Percentiles rank a stretch among this genome's conserved stretches.
phyloP scores from a whole-genome alignment of 345 rosid species.

The Aegle marmelos region DNA sequence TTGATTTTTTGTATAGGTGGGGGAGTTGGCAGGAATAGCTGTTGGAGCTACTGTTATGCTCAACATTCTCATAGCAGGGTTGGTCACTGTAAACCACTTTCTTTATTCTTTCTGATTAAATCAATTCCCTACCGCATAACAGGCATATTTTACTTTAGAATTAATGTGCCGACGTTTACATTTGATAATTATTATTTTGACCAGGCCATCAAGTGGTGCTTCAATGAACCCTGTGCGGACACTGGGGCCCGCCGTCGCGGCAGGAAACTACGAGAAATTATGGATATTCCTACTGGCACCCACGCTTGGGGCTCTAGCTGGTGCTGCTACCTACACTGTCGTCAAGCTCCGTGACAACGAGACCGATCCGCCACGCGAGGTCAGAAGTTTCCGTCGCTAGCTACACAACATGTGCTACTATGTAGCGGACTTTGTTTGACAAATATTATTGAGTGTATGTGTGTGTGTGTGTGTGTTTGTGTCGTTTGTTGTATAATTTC shows the following conservation, averaged over 20 bases:
- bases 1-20: slow-evolving; percentile 49
- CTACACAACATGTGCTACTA: too few relatives aligned
- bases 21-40: slow-evolving; percentile 95
- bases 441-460: not conserved
- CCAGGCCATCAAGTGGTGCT: slow-evolving; percentile 85
- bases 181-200: not conserved
- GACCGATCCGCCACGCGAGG: slow-evolving; percentile 60
- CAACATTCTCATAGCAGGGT: slow-evolving; percentile 93
- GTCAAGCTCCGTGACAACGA: slow-evolving; percentile 75
- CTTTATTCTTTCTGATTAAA: too few relatives aligned
- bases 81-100: not conserved
- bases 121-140: too few relatives aligned
- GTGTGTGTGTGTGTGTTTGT: not conserved
- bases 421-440: not conserved
- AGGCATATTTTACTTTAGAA: too few relatives aligned
- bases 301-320: slow-evolving; percentile 76
- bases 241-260: slow-evolving; percentile 90
- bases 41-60: slow-evolving; percentile 98
- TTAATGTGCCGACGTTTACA: not conserved
- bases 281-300: slow-evolving; percentile 92
- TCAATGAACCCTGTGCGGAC: slow-evolving; percentile 86
- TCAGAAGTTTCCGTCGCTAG: slow-evolving; percentile 85
- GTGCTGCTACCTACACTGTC: slow-evolving; percentile 68
- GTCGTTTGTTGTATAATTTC: too few relatives aligned
- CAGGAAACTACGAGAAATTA: slow-evolving; percentile 69